Evolutionary conservation across 257 asterid species (phyloP), one percentile per base, ranked within the genome.

Genomic region (Salvia hispanica): DNA sequence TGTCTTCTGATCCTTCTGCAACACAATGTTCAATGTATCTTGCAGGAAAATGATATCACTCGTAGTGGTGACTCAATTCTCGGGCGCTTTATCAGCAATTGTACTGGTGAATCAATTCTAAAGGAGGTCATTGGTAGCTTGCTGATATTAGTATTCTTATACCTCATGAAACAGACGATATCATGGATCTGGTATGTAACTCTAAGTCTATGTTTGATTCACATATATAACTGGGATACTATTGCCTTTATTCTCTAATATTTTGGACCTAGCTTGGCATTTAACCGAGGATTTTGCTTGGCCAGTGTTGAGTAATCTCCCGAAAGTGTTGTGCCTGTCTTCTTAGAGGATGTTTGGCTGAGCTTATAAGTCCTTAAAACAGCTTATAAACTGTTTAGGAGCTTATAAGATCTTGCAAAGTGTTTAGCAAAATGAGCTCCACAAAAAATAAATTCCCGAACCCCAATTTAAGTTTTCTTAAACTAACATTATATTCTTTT

Each of bases 131-230:
- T 71, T 33, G 51, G 64, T 53, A 66, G 75, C 64, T 31, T 77
- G 69, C 58, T 81, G 59, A 74, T 64, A 28, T 33, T 84, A 54
- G 16, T 66, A 42, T 72, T 79, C 42, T 70, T 74, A 15, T 84
- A 77, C 75, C 59, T 72, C 65, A 56, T 72, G 76, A 77, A 77
- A 58, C 78, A 40, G 73, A 66, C 78, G 33, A 31, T 65, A 48
- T 55, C 68, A 62, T 42, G 73, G 59, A 70, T 72, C 47, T 18
- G 83, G 82, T 83, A 72, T 33, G 28, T 31, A 14, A 69, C 25
- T 13, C 33, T 58, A 0, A n/a, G 50, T 21, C 58, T 47, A 9
- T 61, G 70, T 31, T 72, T 67, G 14, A 31, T 43, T 15, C 52
- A 36, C 21, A 37, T 54, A 46, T 58, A 47, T 69, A 31, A 45